Base-by-base conservation (phyloP, 2,329 filamentous ascomycete genomes). In the Macrophomina pseudophaseolina region DNA sequence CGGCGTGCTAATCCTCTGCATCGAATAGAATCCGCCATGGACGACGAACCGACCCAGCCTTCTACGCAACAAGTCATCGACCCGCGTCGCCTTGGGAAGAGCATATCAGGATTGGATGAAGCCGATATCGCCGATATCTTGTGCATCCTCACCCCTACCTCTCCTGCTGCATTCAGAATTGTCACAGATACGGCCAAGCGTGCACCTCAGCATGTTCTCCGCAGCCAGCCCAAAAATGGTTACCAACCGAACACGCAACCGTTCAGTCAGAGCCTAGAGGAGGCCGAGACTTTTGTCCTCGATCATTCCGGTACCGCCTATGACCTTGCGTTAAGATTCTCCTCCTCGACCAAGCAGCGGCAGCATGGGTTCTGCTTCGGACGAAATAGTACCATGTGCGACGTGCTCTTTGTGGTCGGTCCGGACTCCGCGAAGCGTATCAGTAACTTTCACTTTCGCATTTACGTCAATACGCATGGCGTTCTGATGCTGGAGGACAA, bases 401-500 rank as follows among this genome's bases (percentile, higher is more conserved):
- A 99, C 73, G 83, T 92, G 62, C 79, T 89, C 67, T 87, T 92
- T 56, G 28, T 89, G 69, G 48, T 46, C 11, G 54, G 44, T 6
- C 23, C 42, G 11, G 90, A 94, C 70, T 86, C 86, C 0, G 82
- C 87, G 63, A 90, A 87, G 75, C 87, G 91, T 51, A 86, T 99
- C 68, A 98, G 94, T 82, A 97, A 98, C 75, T 85, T 91, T n/a
- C 95, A 99, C 76, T 99, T 98, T 76, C 90, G 93, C 64, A 97
- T 99, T 69, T 97, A 91, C 74, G 85, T 97, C 72, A 99, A 96
- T 72, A 83, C 88, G n/a, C 88, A 92, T 69, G 92, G 91, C 33
- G 89, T 91, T 66, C 85, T 97, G 70, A 97, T 99, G 93, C 82
- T 98, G 12, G 90, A 97, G 77, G 95, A 99, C 75, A 87, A 89